phyloP scores from a whole-genome alignment of 2,329 filamentous ascomycete genomes.

The Trichophyton simii region DNA sequence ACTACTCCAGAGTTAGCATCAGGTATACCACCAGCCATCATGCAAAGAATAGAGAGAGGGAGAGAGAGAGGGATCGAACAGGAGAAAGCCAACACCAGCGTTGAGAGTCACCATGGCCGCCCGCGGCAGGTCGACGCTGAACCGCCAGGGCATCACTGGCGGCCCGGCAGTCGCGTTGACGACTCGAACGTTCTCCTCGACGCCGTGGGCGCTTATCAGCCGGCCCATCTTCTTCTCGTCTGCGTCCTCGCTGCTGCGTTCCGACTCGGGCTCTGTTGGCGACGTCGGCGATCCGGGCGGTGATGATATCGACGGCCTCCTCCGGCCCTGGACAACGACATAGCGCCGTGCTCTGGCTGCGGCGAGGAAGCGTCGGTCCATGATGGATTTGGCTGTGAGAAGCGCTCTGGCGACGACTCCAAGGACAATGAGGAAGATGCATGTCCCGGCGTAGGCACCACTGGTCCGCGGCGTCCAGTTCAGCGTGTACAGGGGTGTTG shows the following conservation, averaged over 20 bases:
- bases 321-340: conserved; percentile 56
- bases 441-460: conserved; percentile 73
- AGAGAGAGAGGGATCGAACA: conserved; percentile 45
- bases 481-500: conserved; percentile 53
- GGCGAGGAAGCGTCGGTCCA: conserved; percentile 56
- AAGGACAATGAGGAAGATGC: conserved; percentile 77
- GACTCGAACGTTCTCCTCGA: conserved; percentile 69
- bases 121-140: conserved; percentile 65
- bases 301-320: conserved; percentile 20
- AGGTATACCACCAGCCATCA: neutral
- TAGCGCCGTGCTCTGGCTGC: conserved; percentile 62
- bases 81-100: conserved; percentile 67
- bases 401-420: conserved; percentile 57
- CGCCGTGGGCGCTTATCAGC: conserved; percentile 58
- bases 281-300: too few species aligned
- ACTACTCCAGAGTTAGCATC: conserved; percentile 35
- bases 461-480: conserved; percentile 60
- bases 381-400: conserved; percentile 52
- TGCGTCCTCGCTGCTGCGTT: conserved; percentile 40
- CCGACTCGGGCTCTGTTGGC: conserved; percentile 32
- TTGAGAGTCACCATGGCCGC: conserved; percentile 59
- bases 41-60: neutral
- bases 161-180: conserved; percentile 45
- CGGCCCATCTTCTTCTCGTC: conserved; percentile 52
- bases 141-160: conserved; percentile 58